Conservation (phyloP, 208 protist genomes). For the Lotmaria passim region DNA sequence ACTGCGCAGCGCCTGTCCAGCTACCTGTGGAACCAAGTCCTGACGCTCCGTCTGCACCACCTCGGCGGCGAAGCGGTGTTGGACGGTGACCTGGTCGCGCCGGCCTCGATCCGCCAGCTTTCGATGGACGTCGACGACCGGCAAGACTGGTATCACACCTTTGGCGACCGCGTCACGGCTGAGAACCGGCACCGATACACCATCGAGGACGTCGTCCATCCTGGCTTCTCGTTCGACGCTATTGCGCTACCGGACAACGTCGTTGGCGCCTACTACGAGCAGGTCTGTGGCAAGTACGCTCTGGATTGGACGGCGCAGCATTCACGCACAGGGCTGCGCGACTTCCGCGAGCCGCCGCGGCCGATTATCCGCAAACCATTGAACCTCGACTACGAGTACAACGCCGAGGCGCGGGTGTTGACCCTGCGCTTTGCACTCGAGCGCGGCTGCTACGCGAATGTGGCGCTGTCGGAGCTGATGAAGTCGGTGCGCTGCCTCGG, state of each 20-base stretch:
- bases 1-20: slow-evolving; percentile 81
- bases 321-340: slow-evolving; percentile 51
- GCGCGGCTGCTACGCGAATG: slow-evolving; percentile 89
- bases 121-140: slow-evolving; percentile 42
- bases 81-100: slow-evolving; percentile 67
- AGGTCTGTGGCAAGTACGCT: slow-evolving; percentile 76
- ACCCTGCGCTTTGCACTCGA: slow-evolving; percentile 76
- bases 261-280: slow-evolving; percentile 70
- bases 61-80: slow-evolving; percentile 56
- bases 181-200: slow-evolving; percentile 48
- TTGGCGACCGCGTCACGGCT: slow-evolving; percentile 41
- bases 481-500: slow-evolving; percentile 72
- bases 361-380: slow-evolving; percentile 83
- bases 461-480: slow-evolving; percentile 85
- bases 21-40: slow-evolving; percentile 87
- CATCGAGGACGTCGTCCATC: slow-evolving; percentile 83
- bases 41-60: slow-evolving; percentile 80
- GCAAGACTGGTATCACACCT: slow-evolving; percentile 44
- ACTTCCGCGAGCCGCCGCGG: slow-evolving; percentile 84
- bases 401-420: slow-evolving; percentile 44
- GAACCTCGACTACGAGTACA: slow-evolving; percentile 64
- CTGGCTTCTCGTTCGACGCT: slow-evolving; percentile 83
- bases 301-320: slow-evolving; percentile 82
- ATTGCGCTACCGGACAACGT: slow-evolving; percentile 68
- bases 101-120: slow-evolving; percentile 45